Evolutionary conservation across 1,284 basidiomycete genomes (phyloP), one percentile per base, ranked within the genome.

Genomic region (Blastosporella zonata): DNA sequence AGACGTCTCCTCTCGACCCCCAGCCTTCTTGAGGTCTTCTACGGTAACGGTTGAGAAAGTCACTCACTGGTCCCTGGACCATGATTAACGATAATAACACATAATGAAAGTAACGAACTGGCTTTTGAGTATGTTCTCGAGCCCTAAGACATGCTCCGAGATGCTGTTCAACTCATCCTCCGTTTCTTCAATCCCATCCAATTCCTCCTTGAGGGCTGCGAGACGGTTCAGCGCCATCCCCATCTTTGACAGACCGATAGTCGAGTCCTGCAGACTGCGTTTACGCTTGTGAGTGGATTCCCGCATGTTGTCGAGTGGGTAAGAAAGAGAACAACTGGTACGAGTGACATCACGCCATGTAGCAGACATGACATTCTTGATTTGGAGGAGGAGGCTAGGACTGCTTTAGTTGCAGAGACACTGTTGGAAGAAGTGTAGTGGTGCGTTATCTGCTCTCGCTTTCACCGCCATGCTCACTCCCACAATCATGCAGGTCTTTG

Each of bases 361-460:
- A n/a, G n/a, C n/a, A n/a, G n/a, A n/a, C n/a, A n/a, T n/a, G n/a
- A n/a, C n/a, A n/a, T n/a, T n/a, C n/a, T 68, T 2, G 62, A 70
- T 52, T 50, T 63, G 41, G 64, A 63, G 35, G 64, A 67, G 45
- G 69, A 69, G 54, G 58, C 60, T n/a, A 56, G 63, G 33, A 64
- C 56, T 9, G 68, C 51, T 69, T 66, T 43, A 55, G 43, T 15
- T 71, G 68, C 49, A 66, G 66, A 6, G 56, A 59, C 35, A 57
- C 60, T 12, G 67, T 0, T 67, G 67, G 64, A 65, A 64, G 58
- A 67, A 52, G 34, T 60, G 65, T 35, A 62, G 49, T 9, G 68
- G 55, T 15, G 63, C 15, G 54, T 33, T 37, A n/a, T 1, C 23
- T 33, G 15, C 25, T 37, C 25, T 17, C 37, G 17, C 10, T 9